These are phyloP conservation scores for Carallia brachiata DNA, from an alignment of 345 rosid species.

Conservation along the genomic window DNA sequence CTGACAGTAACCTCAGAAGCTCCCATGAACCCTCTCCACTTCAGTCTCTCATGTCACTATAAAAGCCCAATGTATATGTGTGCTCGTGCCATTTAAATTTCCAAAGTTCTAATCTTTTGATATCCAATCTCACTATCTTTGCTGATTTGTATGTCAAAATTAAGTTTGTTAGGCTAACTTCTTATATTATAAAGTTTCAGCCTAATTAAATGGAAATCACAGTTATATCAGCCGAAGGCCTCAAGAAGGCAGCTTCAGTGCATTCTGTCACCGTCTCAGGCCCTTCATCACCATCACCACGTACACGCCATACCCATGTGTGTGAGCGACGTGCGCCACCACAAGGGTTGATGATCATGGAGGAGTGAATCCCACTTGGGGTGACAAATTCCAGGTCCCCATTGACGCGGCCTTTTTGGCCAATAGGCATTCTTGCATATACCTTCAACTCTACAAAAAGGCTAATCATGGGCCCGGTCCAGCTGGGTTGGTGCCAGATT, in stretches of 20 bases:
- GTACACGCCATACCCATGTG: constrained; percentile 7
- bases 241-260: constrained; percentile 25
- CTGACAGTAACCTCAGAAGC: background rate
- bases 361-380: constrained; percentile 49
- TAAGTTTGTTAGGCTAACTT: too few species aligned
- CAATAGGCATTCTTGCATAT: constrained; percentile 21
- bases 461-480: constrained; percentile 31
- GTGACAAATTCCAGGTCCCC: constrained; percentile 42
- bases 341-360: constrained; percentile 35
- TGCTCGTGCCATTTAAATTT: background rate
- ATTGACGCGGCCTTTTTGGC: constrained; percentile 29
- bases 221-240: constrained; percentile 42
- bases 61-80: background rate
- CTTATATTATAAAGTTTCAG: background rate
- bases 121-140: background rate
- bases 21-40: background rate
- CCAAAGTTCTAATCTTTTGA: background rate
- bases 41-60: background rate
- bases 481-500: constrained; percentile 53
- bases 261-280: constrained; percentile 25
- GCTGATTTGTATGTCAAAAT: too few species aligned
- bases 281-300: constrained; percentile 37
- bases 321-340: constrained; percentile 10
- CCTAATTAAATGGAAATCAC: constrained; percentile 34
- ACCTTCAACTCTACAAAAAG: constrained; percentile 34